These are phyloP conservation scores for Candida mesenterica DNA, from an alignment of 1,139 yeast species.

Conservation along the genomic window DNA sequence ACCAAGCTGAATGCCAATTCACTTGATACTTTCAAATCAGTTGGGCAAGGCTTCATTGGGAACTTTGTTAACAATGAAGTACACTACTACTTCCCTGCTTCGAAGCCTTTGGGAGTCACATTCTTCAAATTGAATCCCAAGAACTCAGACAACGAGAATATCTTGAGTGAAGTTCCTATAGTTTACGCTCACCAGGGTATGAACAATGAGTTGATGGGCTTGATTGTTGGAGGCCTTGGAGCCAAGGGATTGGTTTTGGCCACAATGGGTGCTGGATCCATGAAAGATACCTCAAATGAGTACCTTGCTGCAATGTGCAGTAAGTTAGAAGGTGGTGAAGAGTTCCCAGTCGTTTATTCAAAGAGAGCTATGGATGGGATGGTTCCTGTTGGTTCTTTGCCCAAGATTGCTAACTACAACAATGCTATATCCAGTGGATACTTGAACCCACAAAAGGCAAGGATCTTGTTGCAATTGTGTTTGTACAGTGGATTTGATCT, in stretches of 20 bases:
- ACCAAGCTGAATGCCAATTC: conserved; percentile 71
- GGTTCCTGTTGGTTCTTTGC: conserved; percentile 52
- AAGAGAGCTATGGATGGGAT: conserved; percentile 67
- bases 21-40: conserved; percentile 64
- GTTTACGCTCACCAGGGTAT: conserved; percentile 63
- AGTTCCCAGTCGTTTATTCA: conserved; percentile 59
- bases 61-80: conserved; percentile 66
- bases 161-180: conserved; percentile 48
- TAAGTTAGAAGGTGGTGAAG: conserved; percentile 16
- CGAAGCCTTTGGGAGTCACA: conserved; percentile 53
- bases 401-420: conserved; percentile 22
- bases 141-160: conserved; percentile 11
- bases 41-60: conserved; percentile 70
- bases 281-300: conserved; percentile 51
- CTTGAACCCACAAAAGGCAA: conserved; percentile 64
- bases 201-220: conserved; percentile 44
- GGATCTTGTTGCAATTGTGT: conserved; percentile 61
- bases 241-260: conserved; percentile 60
- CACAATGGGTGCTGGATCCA: conserved; percentile 71
- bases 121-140: conserved; percentile 32
- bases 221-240: conserved; percentile 42
- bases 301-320: conserved; percentile 22
- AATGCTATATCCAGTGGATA: conserved; percentile 60
- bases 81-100: conserved; percentile 63
- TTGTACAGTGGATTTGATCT: conserved; percentile 42